Evolutionary conservation across 495 filamentous ascomycete genomes (phyloP).

Genomic region (Gamarada debralockiae): DNA sequence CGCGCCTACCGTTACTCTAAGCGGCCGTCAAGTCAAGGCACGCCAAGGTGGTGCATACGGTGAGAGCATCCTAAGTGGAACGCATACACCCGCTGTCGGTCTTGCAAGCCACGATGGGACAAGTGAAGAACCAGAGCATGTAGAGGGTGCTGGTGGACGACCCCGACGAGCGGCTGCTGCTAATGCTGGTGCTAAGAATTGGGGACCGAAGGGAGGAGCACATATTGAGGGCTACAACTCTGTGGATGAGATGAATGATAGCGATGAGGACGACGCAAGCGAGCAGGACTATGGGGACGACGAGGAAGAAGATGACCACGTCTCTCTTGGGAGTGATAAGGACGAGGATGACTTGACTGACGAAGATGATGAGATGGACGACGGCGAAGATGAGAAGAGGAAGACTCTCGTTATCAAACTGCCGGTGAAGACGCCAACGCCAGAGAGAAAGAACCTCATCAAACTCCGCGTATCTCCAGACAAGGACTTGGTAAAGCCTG

Average conservation of each 20-base stretch:
- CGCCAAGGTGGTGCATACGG: conserved; percentile 76
- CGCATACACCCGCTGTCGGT: conserved; percentile 33
- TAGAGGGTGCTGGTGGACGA: conserved; percentile 12
- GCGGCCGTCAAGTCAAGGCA: conserved; percentile 79
- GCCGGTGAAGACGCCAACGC: conserved; percentile 34
- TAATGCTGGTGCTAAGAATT: conserved; percentile 33
- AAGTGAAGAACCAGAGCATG: conserved; percentile 13
- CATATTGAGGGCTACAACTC: conserved; percentile 48
- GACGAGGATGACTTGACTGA: conserved; percentile 50
- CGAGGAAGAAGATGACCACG: conserved; percentile 62
- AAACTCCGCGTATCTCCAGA: conserved; percentile 18
- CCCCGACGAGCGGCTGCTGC: conserved; percentile 21
- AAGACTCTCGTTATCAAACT: conserved; percentile 65
- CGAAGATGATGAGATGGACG: conserved; percentile 47
- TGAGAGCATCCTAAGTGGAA: conserved; percentile 58
- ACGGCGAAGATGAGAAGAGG: conserved; percentile 47
- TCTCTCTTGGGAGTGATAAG: conserved; percentile 58
- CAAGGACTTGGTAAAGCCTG: conserved; percentile 7
- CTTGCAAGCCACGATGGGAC: conserved; percentile 15
- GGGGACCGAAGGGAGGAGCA: conserved; percentile 30
- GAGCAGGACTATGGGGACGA: conserved; percentile 67
- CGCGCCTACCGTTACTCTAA: conserved; percentile 76
- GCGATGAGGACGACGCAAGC: conserved; percentile 59
- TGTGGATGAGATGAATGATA: conserved; percentile 60
- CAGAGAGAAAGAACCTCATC: conserved; percentile 19